A percentile compares a stretch with the other conserved stretches of the same genome.
These are phyloP conservation scores for Neurospora hispaniola DNA, from an alignment of 495 filamentous ascomycete species.

Conservation along the genomic window DNA sequence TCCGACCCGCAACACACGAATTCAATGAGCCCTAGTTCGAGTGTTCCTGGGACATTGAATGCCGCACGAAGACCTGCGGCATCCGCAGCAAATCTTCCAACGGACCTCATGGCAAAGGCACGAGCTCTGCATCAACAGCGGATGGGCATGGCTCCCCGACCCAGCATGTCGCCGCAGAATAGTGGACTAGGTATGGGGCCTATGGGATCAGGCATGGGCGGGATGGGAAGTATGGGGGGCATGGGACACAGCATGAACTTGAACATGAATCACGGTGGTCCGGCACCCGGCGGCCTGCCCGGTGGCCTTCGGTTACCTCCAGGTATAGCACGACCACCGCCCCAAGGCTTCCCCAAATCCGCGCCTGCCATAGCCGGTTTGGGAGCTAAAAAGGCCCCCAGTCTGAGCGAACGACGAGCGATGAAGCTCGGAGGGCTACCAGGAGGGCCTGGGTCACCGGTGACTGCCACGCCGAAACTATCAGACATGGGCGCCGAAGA, in stretches of 20 bases:
- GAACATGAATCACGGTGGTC: constrained; percentile 3
- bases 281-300: constrained; percentile 21
- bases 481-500: constrained; percentile 17
- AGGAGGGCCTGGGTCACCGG: constrained; percentile 14
- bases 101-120: constrained; percentile 75
- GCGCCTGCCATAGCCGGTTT: constrained; percentile 32
- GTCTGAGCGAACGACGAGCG: constrained; percentile 27
- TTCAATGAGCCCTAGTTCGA: constrained; percentile 64
- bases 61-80: constrained; percentile 34
- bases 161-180: constrained; percentile 3
- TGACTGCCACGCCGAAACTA: constrained; percentile 22
- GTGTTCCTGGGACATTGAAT: constrained; percentile 69
- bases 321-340: constrained; percentile 28
- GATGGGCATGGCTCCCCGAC: constrained; percentile 19
- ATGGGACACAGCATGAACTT: constrained; percentile 2
- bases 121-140: constrained; percentile 41
- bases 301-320: constrained; percentile 31
- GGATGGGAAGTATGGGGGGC: background rate
- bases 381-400: constrained; percentile 14
- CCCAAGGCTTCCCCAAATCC: constrained; percentile 36
- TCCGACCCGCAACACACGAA: constrained; percentile 41
- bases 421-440: constrained; percentile 34
- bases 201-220: constrained; percentile 4
- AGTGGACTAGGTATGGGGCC: constrained; percentile 2
- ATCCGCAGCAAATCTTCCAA: constrained; percentile 48